Evolutionary conservation across 495 filamentous ascomycete genomes (phyloP).

Genomic region (Neurospora sublineolata): DNA sequence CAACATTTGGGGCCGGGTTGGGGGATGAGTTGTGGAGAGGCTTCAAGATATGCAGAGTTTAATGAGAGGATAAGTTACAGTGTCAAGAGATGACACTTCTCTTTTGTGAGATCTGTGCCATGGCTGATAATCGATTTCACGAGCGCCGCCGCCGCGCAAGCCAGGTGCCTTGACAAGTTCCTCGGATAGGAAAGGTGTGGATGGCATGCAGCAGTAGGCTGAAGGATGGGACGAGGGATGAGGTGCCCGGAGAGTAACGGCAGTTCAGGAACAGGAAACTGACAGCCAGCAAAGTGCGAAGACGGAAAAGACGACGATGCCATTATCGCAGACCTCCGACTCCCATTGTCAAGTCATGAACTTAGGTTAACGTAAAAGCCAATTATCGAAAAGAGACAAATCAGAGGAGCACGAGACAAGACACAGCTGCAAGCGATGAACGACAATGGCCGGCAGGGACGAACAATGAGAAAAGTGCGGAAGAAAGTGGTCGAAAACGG

Average conservation of each 20-base stretch:
- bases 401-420: neutral
- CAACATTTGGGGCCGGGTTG: neutral
- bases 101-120: neutral
- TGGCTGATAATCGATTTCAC: neutral
- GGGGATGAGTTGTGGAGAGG: neutral
- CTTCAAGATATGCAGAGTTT: neutral
- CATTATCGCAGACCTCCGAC: neutral
- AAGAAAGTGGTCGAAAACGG: conserved; percentile 7
- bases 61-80: neutral
- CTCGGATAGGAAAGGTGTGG: conserved; percentile 6
- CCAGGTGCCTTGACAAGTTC: neutral
- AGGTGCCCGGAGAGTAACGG: neutral
- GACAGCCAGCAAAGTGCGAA: neutral
- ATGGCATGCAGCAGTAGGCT: neutral
- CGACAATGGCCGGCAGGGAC: neutral
- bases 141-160: neutral
- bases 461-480: neutral
- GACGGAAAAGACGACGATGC: neutral
- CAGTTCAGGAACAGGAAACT: neutral
- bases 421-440: neutral
- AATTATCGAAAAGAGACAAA: neutral
- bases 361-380: neutral
- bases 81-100: neutral
- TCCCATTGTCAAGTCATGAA: neutral
- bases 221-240: neutral